Evolutionary conservation across 768 basidiomycete species (phyloP).

Genomic region (Auricularia sp.): DNA sequence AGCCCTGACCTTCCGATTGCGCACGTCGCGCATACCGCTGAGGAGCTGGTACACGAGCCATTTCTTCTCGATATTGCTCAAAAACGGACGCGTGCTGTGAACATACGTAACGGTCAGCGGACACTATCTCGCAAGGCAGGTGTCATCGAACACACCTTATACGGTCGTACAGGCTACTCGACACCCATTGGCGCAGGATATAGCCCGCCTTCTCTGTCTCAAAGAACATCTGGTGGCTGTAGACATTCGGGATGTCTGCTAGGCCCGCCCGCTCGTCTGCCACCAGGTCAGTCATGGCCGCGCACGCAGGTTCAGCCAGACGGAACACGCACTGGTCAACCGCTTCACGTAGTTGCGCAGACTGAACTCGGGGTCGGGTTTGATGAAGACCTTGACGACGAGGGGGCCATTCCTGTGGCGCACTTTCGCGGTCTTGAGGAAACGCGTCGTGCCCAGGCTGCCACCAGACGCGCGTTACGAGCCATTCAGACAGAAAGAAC

Average conservation of each 20-base stretch:
- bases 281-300: conserved; percentile 1
- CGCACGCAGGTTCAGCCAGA: neutral
- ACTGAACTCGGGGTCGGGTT: conserved; percentile 79
- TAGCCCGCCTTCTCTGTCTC: conserved; percentile 97
- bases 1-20: conserved; percentile 45
- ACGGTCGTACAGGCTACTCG: conserved; percentile 90
- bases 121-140: too few relatives aligned
- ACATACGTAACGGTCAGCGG: neutral
- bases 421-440: conserved; percentile 76
- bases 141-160: conserved; percentile 59
- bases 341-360: conserved; percentile 63
- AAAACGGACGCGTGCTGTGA: conserved; percentile 85
- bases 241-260: conserved; percentile 75
- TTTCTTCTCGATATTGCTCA: conserved; percentile 86
- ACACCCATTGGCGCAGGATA: conserved; percentile 88
- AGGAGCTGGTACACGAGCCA: conserved; percentile 96
- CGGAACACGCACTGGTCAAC: conserved; percentile 47
- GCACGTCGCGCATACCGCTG: conserved; percentile 70
- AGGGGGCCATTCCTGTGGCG: conserved; percentile 74
- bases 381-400: conserved; percentile 91
- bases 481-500: neutral
- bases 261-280: conserved; percentile 80
- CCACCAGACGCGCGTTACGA: neutral
- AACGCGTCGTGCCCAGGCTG: conserved; percentile 62
- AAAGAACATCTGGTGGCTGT: conserved; percentile 78